Conservation (phyloP, 1,139 yeast species). For the Candida sanyaensis region DNA sequence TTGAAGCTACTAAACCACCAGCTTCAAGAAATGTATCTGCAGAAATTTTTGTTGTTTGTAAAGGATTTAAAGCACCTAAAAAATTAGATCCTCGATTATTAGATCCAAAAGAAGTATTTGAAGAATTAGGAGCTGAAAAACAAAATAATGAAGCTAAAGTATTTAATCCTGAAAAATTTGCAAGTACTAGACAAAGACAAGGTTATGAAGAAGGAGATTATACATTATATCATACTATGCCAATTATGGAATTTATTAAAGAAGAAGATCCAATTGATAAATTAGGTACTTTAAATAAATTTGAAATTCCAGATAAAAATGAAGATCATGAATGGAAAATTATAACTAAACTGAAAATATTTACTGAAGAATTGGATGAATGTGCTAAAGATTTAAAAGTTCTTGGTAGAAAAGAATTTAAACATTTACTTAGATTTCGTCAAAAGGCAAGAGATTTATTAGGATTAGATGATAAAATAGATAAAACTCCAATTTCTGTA, state of each 20-base stretch:
- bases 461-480: conserved; percentile 61
- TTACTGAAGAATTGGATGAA: conserved; percentile 74
- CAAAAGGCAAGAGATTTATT: conserved; percentile 78
- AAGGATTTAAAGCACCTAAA: conserved; percentile 94
- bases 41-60: conserved; percentile 96
- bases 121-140: conserved; percentile 78
- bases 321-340: conserved; percentile 73
- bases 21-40: conserved; percentile 99
- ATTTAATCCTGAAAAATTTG: conserved; percentile 89
- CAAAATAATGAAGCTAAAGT: conserved; percentile 89
- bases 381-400: conserved; percentile 92
- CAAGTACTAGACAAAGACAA: conserved; percentile 70
- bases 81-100: conserved; percentile 88
- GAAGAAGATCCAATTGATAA: conserved; percentile 83
- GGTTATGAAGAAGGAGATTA: conserved; percentile 98
- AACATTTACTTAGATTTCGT: conserved; percentile 82
- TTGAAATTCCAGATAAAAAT: conserved; percentile 46
- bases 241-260: conserved; percentile 75
- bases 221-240: conserved; percentile 69
- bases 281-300: conserved; percentile 70
- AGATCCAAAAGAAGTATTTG: conserved; percentile 92
- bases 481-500: conserved; percentile 54
- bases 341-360: conserved; percentile 68
- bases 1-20: conserved; percentile 98
- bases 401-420: conserved; percentile 90